Evolutionary conservation across 1,284 basidiomycete species (phyloP).

Genomic region (Cronartium quercuum): DNA sequence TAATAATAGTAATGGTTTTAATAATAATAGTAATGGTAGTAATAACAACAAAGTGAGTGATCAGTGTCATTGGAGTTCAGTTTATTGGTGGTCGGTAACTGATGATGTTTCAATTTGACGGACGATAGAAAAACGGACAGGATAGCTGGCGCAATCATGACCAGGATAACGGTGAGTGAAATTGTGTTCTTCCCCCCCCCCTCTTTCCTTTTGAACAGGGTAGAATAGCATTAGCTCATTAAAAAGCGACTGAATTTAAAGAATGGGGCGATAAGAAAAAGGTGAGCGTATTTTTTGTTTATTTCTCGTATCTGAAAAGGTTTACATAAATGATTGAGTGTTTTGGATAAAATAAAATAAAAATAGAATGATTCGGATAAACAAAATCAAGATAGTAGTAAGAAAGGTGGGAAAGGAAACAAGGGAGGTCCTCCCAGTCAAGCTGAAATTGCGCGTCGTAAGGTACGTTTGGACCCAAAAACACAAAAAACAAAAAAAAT

Average conservation of each 20-base stretch:
- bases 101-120: not conserved
- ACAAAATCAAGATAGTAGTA: not conserved
- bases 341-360: not conserved
- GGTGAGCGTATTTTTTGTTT: not conserved
- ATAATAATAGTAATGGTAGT: too few relatives aligned
- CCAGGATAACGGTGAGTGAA: not conserved
- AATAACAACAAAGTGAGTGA: too few relatives aligned
- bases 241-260: not conserved
- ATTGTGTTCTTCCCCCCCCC: too few relatives aligned
- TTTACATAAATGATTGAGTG: not conserved
- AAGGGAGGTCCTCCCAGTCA: not conserved
- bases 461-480: not conserved
- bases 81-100: too few relatives aligned
- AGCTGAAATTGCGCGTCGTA: constrained; percentile 1
- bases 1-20: too few relatives aligned
- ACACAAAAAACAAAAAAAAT: too few relatives aligned
- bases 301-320: not conserved
- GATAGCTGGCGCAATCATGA: not conserved
- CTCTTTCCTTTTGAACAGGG: too few relatives aligned
- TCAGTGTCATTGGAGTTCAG: too few relatives aligned
- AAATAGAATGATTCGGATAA: not conserved
- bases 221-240: too few relatives aligned
- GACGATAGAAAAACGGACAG: not conserved
- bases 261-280: not conserved
- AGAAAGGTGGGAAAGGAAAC: not conserved